These are phyloP conservation scores for Tylopilus orsonianus DNA, from an alignment of 1,284 basidiomycete species.

Conservation along the genomic window DNA sequence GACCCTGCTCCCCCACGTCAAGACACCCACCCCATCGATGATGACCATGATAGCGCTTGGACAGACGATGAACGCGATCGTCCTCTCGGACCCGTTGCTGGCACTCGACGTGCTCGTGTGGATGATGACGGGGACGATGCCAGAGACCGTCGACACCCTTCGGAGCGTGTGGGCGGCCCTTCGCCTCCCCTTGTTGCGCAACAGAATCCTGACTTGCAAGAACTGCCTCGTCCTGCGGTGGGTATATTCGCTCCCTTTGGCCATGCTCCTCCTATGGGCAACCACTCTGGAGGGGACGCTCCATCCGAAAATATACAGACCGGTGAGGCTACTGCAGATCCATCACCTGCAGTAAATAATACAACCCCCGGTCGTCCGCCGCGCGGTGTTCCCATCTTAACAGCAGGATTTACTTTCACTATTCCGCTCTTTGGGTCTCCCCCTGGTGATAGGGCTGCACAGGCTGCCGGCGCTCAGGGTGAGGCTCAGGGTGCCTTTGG, in stretches of 20 bases:
- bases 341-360: conserved; percentile 24
- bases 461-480: conserved; percentile 6
- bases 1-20: conserved; percentile 27
- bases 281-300: conserved; percentile 15
- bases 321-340: conserved; percentile 30
- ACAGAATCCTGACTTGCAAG: conserved; percentile 21
- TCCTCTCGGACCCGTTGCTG: conserved; percentile 26
- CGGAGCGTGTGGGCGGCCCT: conserved; percentile 39
- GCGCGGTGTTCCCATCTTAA: conserved; percentile 25
- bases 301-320: conserved; percentile 25
- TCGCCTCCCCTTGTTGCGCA: conserved; percentile 11
- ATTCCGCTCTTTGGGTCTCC: conserved; percentile 30
- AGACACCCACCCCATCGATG: conserved; percentile 19
- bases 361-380: conserved; percentile 20
- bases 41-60: conserved; percentile 34
- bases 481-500: conserved; percentile 1
- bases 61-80: conserved; percentile 31
- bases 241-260: conserved; percentile 31
- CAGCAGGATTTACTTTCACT: conserved; percentile 34
- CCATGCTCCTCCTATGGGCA: conserved; percentile 9
- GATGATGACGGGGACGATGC: conserved; percentile 56
- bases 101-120: conserved; percentile 47
- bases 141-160: conserved; percentile 59
- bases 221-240: conserved; percentile 12
- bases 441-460: conserved; percentile 7